Percentiles rank a stretch among this genome's conserved stretches.
Conservation (phyloP, 2,329 filamentous ascomycete species). For the Claviceps maximensis region DNA sequence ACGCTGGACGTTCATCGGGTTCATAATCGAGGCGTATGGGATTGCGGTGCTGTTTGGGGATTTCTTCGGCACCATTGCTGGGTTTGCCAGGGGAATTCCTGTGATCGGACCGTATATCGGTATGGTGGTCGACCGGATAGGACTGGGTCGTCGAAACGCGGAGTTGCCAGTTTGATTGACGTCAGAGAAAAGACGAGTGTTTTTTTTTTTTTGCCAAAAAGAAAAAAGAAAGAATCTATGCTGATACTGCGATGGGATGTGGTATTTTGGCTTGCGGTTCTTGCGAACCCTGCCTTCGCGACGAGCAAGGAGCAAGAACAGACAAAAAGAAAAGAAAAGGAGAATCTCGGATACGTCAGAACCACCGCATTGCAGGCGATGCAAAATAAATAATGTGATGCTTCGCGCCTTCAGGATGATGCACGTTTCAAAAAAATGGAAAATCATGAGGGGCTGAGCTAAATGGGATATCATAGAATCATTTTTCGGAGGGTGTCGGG, state of each 20-base stretch:
- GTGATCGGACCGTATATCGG: slow-evolving; percentile 81
- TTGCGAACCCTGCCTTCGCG: not conserved
- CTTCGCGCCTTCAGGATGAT: not conserved
- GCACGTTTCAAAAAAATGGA: not conserved
- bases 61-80: slow-evolving; percentile 83
- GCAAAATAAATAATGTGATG: not conserved
- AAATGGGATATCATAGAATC: not conserved
- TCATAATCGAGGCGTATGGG: slow-evolving; percentile 81
- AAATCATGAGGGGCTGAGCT: not conserved
- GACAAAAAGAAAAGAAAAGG: not conserved
- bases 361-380: not conserved
- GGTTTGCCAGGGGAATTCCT: slow-evolving; percentile 74
- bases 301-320: not conserved
- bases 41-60: slow-evolving; percentile 91
- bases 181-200: not conserved
- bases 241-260: not conserved
- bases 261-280: not conserved
- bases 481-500: not conserved
- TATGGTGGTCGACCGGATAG: slow-evolving; percentile 54
- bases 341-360: not conserved
- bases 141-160: slow-evolving; percentile 56
- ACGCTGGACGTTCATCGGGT: slow-evolving; percentile 84
- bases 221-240: too few species aligned
- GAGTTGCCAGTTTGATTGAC: slow-evolving; percentile 62
- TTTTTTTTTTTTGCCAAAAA: too few species aligned